Evolutionary conservation across 1,284 basidiomycete species (phyloP).

Genomic region (Coniferiporia weirii): DNA sequence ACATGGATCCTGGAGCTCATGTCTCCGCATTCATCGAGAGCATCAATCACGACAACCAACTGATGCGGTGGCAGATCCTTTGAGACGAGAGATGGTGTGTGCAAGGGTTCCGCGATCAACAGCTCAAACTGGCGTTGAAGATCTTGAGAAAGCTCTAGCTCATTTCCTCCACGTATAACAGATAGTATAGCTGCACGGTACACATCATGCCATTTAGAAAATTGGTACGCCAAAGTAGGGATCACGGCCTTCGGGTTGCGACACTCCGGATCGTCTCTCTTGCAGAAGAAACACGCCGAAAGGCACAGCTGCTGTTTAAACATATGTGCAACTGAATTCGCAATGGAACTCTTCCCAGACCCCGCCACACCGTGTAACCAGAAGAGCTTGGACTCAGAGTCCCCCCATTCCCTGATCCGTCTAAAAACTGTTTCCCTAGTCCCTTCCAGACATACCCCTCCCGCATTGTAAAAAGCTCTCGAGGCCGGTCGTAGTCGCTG

Average conservation of each 20-base stretch:
- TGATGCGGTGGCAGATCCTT: not conserved
- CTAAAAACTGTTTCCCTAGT: too few species aligned
- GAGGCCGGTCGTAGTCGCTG: too few species aligned
- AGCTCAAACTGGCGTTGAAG: not conserved
- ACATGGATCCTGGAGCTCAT: not conserved
- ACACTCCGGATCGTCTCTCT: not conserved
- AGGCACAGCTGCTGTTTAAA: not conserved
- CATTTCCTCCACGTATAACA: not conserved
- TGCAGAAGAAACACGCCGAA: constrained; percentile 3
- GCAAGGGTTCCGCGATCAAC: not conserved
- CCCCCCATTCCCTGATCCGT: too few species aligned
- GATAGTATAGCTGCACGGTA: not conserved
- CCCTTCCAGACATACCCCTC: too few species aligned
- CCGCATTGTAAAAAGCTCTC: too few species aligned
- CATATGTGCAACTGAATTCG: not conserved
- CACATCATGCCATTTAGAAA: not conserved
- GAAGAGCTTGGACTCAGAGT: not conserved
- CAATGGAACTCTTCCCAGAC: constrained; percentile 8
- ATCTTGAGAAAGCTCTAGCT: not conserved
- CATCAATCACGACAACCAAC: constrained; percentile 1
- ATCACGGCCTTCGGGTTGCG: not conserved
- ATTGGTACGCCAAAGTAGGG: not conserved
- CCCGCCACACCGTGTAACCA: constrained; percentile 5
- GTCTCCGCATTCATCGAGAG: constrained; percentile 8
- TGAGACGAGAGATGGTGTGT: too few species aligned